phyloP scores from a whole-genome alignment of 768 basidiomycete species.

The Ramaria rubella region DNA sequence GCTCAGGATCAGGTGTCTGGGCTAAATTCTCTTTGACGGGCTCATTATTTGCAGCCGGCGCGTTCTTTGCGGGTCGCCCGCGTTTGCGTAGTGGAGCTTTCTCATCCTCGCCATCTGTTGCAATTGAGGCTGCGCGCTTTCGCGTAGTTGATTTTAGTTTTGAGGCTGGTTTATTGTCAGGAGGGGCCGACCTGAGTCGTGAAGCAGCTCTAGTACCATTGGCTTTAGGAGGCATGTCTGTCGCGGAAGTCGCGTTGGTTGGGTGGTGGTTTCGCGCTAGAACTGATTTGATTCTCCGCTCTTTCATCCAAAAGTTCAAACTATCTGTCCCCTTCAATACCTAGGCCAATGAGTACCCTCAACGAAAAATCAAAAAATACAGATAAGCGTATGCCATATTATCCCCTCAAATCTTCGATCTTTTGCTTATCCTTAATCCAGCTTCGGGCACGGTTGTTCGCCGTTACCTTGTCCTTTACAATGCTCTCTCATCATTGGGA shows the following conservation, averaged over 20 bases:
- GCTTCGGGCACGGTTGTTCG: constrained; percentile 13
- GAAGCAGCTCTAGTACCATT: constrained; percentile 5
- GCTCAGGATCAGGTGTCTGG: neutral
- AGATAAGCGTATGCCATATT: neutral
- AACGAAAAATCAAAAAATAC: neutral
- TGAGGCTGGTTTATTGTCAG: neutral
- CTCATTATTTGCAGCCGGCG: neutral
- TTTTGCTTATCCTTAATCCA: neutral
- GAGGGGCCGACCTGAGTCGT: constrained; percentile 4
- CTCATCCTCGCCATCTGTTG: constrained; percentile 3
- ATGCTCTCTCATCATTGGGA: constrained; percentile 61
- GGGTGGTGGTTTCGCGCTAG: neutral
- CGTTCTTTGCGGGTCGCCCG: neutral
- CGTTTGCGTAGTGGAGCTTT: constrained; percentile 4
- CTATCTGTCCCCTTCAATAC: no score
- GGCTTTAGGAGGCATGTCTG: constrained; percentile 3
- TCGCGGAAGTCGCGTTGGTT: neutral
- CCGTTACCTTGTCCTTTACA: constrained; percentile 74
- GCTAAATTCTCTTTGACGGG: constrained; percentile 2
- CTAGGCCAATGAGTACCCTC: neutral
- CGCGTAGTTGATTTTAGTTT: neutral
- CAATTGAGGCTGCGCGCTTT: constrained; percentile 8
- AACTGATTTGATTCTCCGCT: neutral
- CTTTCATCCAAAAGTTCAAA: no score
- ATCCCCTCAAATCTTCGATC: neutral